Conservation (phyloP, 2,329 filamentous ascomycete species). For the Ophiostoma pallidulum region DNA sequence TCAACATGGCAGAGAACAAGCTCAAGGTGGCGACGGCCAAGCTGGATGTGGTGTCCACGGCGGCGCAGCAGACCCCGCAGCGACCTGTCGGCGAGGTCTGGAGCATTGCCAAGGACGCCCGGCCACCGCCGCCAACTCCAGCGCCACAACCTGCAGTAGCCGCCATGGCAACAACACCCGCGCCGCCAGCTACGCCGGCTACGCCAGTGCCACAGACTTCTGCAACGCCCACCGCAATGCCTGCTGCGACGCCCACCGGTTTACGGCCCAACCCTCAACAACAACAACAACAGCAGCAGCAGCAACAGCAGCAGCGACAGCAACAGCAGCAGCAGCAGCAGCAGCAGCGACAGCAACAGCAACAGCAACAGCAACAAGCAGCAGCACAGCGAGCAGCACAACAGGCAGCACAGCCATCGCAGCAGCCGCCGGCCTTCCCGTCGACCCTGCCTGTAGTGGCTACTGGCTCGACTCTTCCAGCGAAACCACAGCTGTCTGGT, state of each 20-base stretch:
- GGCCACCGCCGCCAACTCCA: slow-evolving; percentile 30
- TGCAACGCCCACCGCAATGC: too few relatives aligned
- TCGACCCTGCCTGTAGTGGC: not conserved
- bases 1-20: slow-evolving; percentile 72
- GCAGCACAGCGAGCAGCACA: too few relatives aligned
- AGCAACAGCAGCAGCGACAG: not conserved
- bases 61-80: slow-evolving; percentile 76
- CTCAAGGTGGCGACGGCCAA: slow-evolving; percentile 57
- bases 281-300: too few relatives aligned
- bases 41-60: slow-evolving; percentile 67
- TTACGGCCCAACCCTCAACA: too few relatives aligned
- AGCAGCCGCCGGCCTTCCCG: slow-evolving; percentile 8
- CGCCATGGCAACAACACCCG: not conserved
- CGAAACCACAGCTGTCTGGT: slow-evolving; percentile 7
- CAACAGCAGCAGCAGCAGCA: slow-evolving; percentile 13
- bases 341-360: not conserved
- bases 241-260: too few relatives aligned
- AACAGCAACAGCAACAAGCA: not conserved
- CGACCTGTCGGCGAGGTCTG: slow-evolving; percentile 79
- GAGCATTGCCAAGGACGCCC: slow-evolving; percentile 64
- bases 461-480: slow-evolving; percentile 6
- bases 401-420: not conserved
- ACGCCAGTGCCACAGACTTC: not conserved
- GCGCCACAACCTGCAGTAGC: not conserved
- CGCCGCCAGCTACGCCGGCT: not conserved